These are phyloP conservation scores for Waltiozyma sp. DNA, from an alignment of 1,139 yeast species.

Conservation along the genomic window DNA sequence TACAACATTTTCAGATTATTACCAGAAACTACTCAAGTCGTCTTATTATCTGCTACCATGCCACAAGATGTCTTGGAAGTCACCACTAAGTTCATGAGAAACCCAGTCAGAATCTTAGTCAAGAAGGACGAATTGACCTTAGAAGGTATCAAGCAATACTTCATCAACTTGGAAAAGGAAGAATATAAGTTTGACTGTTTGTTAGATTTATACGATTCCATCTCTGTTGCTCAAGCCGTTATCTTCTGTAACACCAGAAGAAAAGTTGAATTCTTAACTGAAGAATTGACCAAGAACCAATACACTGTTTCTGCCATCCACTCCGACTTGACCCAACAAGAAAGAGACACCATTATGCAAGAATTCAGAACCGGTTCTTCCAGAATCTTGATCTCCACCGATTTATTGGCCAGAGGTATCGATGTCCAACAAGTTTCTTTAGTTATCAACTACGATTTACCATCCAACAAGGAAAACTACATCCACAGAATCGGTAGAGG, in stretches of 20 bases:
- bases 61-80: slow-evolving; percentile 96
- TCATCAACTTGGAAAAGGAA: slow-evolving; percentile 88
- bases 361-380: slow-evolving; percentile 98
- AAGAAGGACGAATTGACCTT: slow-evolving; percentile 97
- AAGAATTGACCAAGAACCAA: slow-evolving; percentile 73
- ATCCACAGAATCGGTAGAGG: slow-evolving; percentile 99
- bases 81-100: slow-evolving; percentile 93
- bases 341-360: slow-evolving; percentile 96
- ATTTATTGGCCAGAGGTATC: slow-evolving; percentile 98
- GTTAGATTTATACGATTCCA: slow-evolving; percentile 93
- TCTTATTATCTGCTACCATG: slow-evolving; percentile 93
- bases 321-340: slow-evolving; percentile 94
- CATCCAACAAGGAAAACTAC: slow-evolving; percentile 95
- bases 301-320: slow-evolving; percentile 97
- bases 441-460: slow-evolving; percentile 96
- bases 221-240: slow-evolving; percentile 97
- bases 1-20: slow-evolving; percentile 91
- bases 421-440: slow-evolving; percentile 98
- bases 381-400: slow-evolving; percentile 93
- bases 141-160: slow-evolving; percentile 97
- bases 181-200: slow-evolving; percentile 90
- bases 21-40: slow-evolving; percentile 94
- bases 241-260: slow-evolving; percentile 98
- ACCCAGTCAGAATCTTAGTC: slow-evolving; percentile 94
- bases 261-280: slow-evolving; percentile 91